phyloP scores from a whole-genome alignment of 805 yeast species.

The Starmerella bombi region DNA sequence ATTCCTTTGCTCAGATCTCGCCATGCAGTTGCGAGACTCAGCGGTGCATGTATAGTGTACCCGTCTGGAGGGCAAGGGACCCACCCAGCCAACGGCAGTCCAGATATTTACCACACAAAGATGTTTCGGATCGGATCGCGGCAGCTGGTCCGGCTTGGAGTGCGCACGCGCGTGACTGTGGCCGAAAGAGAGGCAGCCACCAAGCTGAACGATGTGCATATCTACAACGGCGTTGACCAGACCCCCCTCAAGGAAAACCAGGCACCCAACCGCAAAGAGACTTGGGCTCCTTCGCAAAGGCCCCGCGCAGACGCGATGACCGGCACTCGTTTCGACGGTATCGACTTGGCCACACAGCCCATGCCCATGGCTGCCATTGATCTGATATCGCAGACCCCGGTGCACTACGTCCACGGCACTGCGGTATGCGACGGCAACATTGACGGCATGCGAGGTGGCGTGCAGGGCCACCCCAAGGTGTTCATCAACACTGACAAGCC shows the following conservation, averaged over 20 bases:
- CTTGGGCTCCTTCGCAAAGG: constrained; percentile 64
- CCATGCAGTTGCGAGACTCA: no score
- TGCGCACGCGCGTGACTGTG: constrained; percentile 17
- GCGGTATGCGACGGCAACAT: constrained; percentile 70
- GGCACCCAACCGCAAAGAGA: constrained; percentile 59
- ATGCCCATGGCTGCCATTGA: constrained; percentile 76
- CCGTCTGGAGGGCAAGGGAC: no score
- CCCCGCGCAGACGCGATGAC: constrained; percentile 44
- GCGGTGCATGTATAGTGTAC: no score
- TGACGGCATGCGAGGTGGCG: constrained; percentile 39
- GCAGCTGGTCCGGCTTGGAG: background rate
- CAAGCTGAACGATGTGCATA: constrained; percentile 10
- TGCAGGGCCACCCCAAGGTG: constrained; percentile 71
- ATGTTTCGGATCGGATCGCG: constrained; percentile 7
- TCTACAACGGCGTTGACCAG: constrained; percentile 19
- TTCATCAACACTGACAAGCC: constrained; percentile 71
- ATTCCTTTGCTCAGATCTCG: no score
- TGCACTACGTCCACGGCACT: constrained; percentile 46
- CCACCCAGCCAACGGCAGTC: background rate
- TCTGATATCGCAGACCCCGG: constrained; percentile 60
- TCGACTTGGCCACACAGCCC: constrained; percentile 56
- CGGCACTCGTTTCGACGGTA: constrained; percentile 59
- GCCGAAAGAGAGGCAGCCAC: constrained; percentile 13
- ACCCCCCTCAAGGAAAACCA: constrained; percentile 31
- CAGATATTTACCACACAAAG: background rate